Evolutionary conservation across 352 stramenopile genomes (phyloP).

Genomic region (Phytophthora fragariae): DNA sequence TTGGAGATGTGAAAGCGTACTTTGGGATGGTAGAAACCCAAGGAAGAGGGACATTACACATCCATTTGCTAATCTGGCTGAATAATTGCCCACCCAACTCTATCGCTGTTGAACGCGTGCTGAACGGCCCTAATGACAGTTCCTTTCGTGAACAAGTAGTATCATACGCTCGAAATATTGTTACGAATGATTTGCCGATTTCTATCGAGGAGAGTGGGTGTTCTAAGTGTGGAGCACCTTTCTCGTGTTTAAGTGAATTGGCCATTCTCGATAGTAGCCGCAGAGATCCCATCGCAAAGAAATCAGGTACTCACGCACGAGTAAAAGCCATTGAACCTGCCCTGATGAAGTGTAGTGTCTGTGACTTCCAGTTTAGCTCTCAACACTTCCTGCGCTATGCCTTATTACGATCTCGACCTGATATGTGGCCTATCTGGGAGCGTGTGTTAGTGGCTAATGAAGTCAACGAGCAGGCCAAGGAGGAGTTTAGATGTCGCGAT

Average conservation of each 20-base stretch:
- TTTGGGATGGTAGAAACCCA: slow-evolving; percentile 14
- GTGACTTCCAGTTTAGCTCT: background rate
- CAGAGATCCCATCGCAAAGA: background rate
- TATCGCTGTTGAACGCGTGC: background rate
- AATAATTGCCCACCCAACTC: background rate
- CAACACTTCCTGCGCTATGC: background rate
- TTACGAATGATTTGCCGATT: background rate
- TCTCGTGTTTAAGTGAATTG: background rate
- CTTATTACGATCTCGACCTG: background rate
- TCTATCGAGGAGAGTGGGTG: background rate
- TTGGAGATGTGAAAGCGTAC: slow-evolving; percentile 4
- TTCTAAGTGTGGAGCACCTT: background rate
- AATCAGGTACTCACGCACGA: background rate
- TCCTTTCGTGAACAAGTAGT: background rate
- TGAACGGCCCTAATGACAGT: background rate
- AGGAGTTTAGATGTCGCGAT: background rate
- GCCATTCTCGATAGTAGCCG: background rate
- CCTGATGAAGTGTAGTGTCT: background rate
- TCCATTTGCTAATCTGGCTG: slow-evolving; percentile 10
- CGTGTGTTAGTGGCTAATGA: background rate
- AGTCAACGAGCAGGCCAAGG: background rate
- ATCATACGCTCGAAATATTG: background rate
- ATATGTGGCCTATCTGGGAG: background rate
- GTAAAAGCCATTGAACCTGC: background rate
- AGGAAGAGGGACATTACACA: slow-evolving; percentile 10